These are phyloP conservation scores for Terana coerulea DNA, from an alignment of 768 basidiomycete species.

Conservation along the genomic window DNA sequence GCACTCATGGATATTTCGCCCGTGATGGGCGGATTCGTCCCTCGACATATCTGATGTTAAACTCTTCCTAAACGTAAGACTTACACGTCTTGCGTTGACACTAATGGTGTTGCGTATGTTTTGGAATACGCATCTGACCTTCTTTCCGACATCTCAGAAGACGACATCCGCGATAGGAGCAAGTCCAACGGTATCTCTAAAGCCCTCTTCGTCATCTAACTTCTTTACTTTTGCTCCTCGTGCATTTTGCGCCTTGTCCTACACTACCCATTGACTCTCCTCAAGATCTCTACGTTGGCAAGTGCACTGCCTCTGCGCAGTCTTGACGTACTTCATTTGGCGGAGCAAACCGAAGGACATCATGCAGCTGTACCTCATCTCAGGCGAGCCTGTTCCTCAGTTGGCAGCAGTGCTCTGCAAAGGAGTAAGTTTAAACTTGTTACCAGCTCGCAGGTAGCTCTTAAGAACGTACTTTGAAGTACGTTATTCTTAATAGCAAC, in stretches of 20 bases:
- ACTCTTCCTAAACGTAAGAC: too few species aligned
- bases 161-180: constrained; percentile 28
- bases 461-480: too few species aligned
- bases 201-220: constrained; percentile 28
- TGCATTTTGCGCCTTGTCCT: constrained; percentile 21
- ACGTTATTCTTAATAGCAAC: too few species aligned
- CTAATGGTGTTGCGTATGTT: constrained; percentile 4
- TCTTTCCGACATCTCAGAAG: constrained; percentile 14
- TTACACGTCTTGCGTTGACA: constrained; percentile 1
- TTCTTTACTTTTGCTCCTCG: constrained; percentile 30
- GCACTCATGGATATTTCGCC: constrained; percentile 21
- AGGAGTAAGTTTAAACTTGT: too few species aligned
- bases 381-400: not conserved
- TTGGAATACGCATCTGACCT: constrained; percentile 10
- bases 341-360: constrained; percentile 39
- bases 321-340: constrained; percentile 32
- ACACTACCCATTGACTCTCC: constrained; percentile 25
- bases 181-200: constrained; percentile 32
- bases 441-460: too few species aligned
- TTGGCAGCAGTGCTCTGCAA: too few species aligned
- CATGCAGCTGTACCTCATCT: constrained; percentile 1
- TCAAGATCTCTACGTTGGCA: constrained; percentile 34
- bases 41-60: constrained; percentile 1
- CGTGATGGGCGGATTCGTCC: constrained; percentile 28
- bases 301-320: constrained; percentile 30